Evolutionary conservation across 1,284 basidiomycete species (phyloP).

Genomic region (Salmacisia buchloeana): DNA sequence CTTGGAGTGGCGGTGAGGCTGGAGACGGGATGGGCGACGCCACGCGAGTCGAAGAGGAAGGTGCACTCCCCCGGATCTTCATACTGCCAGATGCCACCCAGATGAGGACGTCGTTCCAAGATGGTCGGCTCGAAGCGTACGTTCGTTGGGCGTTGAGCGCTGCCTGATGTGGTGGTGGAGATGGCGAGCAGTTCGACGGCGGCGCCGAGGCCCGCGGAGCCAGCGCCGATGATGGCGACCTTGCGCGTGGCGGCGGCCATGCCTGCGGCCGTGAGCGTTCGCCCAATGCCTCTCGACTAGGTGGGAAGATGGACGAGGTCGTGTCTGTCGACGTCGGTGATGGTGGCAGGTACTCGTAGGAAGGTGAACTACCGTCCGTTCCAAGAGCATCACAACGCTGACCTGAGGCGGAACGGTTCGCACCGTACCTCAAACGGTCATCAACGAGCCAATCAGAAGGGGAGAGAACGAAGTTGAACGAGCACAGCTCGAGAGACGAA

Average conservation of each 20-base stretch:
- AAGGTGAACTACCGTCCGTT: too few species aligned
- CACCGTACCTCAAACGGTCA: too few species aligned
- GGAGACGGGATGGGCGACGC: constrained; percentile 15
- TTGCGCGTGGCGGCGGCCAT: too few species aligned
- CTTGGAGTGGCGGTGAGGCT: background rate
- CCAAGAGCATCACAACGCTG: too few species aligned
- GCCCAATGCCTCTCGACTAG: too few species aligned
- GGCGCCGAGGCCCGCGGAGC: constrained; percentile 52
- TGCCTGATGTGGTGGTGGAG: constrained; percentile 32
- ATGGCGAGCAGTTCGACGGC: constrained; percentile 48
- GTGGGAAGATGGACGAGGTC: too few species aligned
- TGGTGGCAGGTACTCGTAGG: too few species aligned
- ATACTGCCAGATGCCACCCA: constrained; percentile 38
- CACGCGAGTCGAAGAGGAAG: constrained; percentile 40
- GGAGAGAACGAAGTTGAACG: background rate
- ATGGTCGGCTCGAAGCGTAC: constrained; percentile 15
- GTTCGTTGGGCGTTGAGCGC: background rate
- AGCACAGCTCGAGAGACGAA: too few species aligned
- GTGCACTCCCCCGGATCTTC: constrained; percentile 27
- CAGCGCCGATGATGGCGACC: constrained; percentile 54
- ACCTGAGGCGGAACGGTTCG: too few species aligned
- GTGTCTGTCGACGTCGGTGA: too few species aligned
- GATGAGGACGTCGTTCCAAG: constrained; percentile 25
- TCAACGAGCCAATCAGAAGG: too few species aligned
- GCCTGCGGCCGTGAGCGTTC: too few species aligned